Evolutionary conservation across 371 early-diverging fungal genomes (phyloP).

Genomic region (Apophysomyces sp.): DNA sequence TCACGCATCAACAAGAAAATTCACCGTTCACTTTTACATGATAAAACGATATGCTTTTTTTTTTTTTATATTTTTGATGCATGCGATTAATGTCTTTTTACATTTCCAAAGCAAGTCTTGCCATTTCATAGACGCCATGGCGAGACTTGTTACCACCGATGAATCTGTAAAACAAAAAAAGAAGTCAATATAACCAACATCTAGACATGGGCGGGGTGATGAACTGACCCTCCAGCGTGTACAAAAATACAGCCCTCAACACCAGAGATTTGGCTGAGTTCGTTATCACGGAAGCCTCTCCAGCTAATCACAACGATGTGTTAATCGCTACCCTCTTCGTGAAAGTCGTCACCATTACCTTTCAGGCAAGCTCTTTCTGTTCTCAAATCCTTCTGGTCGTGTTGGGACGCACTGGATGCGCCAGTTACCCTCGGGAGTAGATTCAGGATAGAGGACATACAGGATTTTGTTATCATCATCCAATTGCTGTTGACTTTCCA

Average conservation of each 20-base stretch:
- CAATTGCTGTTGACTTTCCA: conserved; percentile 63
- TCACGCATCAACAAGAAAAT: no score
- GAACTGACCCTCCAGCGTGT: conserved; percentile 86
- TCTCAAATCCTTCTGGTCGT: conserved; percentile 78
- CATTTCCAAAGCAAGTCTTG: conserved; percentile 45
- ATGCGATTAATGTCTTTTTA: conserved; percentile 20
- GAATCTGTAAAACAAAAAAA: conserved; percentile 46
- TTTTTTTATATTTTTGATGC: no score
- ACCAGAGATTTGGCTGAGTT: conserved; percentile 72
- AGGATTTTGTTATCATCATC: conserved; percentile 44
- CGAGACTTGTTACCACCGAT: conserved; percentile 69
- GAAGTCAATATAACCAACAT: no score
- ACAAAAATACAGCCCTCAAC: conserved; percentile 92
- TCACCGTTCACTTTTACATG: no score
- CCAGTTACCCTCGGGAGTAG: conserved; percentile 57
- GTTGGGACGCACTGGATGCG: conserved; percentile 83
- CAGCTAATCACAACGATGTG: conserved; percentile 49
- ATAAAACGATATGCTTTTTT: not conserved
- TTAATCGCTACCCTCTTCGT: not conserved
- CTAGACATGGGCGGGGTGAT: no score
- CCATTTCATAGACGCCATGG: conserved; percentile 50
- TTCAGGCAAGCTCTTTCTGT: conserved; percentile 90
- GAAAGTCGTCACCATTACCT: conserved; percentile 20
- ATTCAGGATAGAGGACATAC: conserved; percentile 85
- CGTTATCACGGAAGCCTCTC: conserved; percentile 94